phyloP scores from a whole-genome alignment of 2,329 filamentous ascomycete genomes.

The Neonectria neomacrospora region DNA sequence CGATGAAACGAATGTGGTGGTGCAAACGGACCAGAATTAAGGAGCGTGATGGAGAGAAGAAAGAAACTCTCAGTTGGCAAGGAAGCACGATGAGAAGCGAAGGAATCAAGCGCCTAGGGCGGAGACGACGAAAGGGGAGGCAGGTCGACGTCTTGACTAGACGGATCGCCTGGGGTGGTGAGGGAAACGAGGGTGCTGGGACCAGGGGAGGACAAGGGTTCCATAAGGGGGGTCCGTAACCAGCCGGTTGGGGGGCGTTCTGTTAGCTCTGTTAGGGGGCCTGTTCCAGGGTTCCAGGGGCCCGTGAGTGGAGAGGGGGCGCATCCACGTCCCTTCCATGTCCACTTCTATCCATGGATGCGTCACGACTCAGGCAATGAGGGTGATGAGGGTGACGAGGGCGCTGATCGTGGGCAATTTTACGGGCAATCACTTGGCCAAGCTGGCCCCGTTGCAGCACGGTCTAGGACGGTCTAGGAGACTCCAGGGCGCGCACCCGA shows the following conservation, averaged over 20 bases:
- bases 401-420: slow-evolving; percentile 9
- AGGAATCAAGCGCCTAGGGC: slow-evolving; percentile 41
- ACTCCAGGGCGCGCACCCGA: not conserved
- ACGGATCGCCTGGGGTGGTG: slow-evolving; percentile 14
- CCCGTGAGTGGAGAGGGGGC: slow-evolving; percentile 4
- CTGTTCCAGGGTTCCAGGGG: slow-evolving; percentile 18
- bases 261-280: slow-evolving; percentile 19
- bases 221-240: slow-evolving; percentile 6
- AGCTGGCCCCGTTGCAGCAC: no score
- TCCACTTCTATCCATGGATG: not conserved
- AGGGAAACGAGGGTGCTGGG: slow-evolving; percentile 20
- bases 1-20: slow-evolving; percentile 47
- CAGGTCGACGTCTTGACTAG: slow-evolving; percentile 39
- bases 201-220: slow-evolving; percentile 26
- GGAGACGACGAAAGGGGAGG: slow-evolving; percentile 43
- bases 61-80: slow-evolving; percentile 64
- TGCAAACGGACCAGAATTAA: slow-evolving; percentile 37
- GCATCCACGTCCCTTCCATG: not conserved
- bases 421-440: slow-evolving; percentile 8
- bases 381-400: not conserved
- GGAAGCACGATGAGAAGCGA: slow-evolving; percentile 47
- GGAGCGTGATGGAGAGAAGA: slow-evolving; percentile 66
- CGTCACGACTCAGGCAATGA: no score
- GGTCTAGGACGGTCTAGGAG: not conserved
- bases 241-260: slow-evolving; percentile 18